Base-by-base conservation (phyloP, 225 moss, liverwort and hornwort genomes). In the Antitrichia curtipendula region DNA sequence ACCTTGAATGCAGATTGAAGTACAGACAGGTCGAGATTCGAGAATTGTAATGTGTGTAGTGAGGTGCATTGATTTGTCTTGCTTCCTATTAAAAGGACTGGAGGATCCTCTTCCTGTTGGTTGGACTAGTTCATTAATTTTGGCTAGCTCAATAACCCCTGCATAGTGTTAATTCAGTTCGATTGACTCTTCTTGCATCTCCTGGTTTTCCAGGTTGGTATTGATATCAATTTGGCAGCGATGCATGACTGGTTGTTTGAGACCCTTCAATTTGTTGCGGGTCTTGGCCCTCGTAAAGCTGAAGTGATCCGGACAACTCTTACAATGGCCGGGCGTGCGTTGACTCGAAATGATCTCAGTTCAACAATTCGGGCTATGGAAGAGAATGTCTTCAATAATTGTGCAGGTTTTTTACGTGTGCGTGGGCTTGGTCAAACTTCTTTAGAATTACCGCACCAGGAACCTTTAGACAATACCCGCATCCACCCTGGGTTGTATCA, bases 271-370 rank as follows among this genome's bases (percentile, higher is more conserved):
- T 98, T 98, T 82, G 88, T 98, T 89, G 92, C 95, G 47, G 98
- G 98, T 87, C 92, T 98, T 74, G 98, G 98, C 64, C 98, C 98
- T 87, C 96, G 96, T 75, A 98, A 98, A 92, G 96, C 95, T 84
- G 94, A 94, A 81, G 94, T 93, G 50, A 91, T 97, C 74, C 96
- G 94, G 86, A 92, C 92, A 78, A 93, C 93, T 81, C 90, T 98
- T 90, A 95, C 95, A 86, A 92, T 90, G 89, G 93, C 89, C n/a
- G 91, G 95, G 69, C 95, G 96, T 70, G 90, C 96, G 31, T 90
- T 82, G 81, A 91, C 91, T 78, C 96, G 98, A n/a, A 94, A 94
- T 86, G 97, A 94, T 81, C 91, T 98, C 74, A 89, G 89, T 85
- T 80, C 92, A 86, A 91, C 87, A 63, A 84, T 96, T 78, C 89